Evolutionary conservation across 2,329 filamentous ascomycete species (phyloP).

Genomic region (Passalora sequoiae): DNA sequence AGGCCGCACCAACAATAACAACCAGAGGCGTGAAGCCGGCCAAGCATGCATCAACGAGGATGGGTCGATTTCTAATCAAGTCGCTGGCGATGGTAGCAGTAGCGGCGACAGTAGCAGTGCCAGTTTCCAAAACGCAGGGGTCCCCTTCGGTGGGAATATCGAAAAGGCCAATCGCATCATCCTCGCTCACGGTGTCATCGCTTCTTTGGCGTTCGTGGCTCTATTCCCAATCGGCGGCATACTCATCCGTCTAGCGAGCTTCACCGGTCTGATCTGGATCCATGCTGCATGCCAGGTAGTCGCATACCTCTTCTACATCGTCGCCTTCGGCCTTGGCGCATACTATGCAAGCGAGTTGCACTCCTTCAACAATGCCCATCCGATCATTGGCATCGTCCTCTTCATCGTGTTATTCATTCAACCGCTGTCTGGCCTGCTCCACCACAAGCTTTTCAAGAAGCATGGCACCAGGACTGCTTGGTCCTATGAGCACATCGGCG

Average conservation of each 20-base stretch:
- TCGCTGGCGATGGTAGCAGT: neutral
- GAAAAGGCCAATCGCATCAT: conserved; percentile 30
- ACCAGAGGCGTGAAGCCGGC: neutral
- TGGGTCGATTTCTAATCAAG: neutral
- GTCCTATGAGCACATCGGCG: conserved; percentile 37
- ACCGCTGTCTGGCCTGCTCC: conserved; percentile 48
- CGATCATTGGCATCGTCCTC: conserved; percentile 51
- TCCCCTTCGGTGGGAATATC: conserved; percentile 16
- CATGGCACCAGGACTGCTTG: conserved; percentile 43
- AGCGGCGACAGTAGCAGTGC: conserved; percentile 4
- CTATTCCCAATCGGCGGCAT: conserved; percentile 45
- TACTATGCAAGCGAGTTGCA: conserved; percentile 43
- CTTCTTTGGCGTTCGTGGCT: conserved; percentile 42
- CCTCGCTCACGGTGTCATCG: conserved; percentile 42
- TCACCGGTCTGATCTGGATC: conserved; percentile 43
- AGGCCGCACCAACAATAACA: neutral
- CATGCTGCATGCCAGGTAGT: conserved; percentile 47
- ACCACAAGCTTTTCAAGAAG: conserved; percentile 49
- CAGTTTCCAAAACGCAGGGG: conserved; percentile 10
- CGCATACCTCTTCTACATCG: conserved; percentile 45
- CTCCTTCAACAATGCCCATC: conserved; percentile 42
- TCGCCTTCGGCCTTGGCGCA: conserved; percentile 50
- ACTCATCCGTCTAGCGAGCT: conserved; percentile 41
- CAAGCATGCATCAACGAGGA: conserved; percentile 1
- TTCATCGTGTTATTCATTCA: conserved; percentile 51